Evolutionary conservation across 2,329 filamentous ascomycete species (phyloP).

Genomic region (Albophoma yamanashiensis): DNA sequence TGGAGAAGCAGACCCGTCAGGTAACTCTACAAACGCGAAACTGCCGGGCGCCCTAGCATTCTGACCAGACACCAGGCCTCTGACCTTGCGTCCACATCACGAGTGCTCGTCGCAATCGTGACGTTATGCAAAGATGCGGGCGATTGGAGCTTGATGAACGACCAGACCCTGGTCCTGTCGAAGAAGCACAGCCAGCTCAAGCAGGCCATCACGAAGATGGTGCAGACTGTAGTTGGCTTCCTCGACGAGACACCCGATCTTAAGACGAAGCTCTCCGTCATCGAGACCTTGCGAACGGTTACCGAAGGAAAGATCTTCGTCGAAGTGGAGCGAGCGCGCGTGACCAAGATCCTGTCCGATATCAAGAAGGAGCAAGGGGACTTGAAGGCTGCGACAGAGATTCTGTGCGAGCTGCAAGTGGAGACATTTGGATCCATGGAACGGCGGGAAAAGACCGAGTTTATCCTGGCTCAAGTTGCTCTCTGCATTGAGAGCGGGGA

Average conservation of each 20-base stretch:
- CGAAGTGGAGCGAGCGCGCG: conserved; percentile 91
- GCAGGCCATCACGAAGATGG: conserved; percentile 98
- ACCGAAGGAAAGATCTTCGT: conserved; percentile 99
- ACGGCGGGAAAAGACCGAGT: conserved; percentile 94
- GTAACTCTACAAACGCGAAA: conserved; percentile 31
- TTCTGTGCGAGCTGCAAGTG: conserved; percentile 93
- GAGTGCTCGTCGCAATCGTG: conserved; percentile 77
- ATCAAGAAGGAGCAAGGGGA: conserved; percentile 97
- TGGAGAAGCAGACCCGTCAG: conserved; percentile 98
- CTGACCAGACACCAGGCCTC: conserved; percentile 54
- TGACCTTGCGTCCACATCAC: conserved; percentile 89
- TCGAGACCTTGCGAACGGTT: conserved; percentile 89
- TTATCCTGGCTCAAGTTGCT: conserved; percentile 89
- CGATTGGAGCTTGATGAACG: conserved; percentile 92
- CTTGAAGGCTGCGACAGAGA: conserved; percentile 79
- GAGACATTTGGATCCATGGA: conserved; percentile 99
- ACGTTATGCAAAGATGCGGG: conserved; percentile 87
- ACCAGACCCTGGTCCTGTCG: conserved; percentile 88
- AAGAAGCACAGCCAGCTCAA: conserved; percentile 99
- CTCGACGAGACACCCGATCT: conserved; percentile 74
- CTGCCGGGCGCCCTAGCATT: conserved; percentile 7
- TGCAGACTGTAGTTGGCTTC: conserved; percentile 90
- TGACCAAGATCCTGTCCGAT: conserved; percentile 89
- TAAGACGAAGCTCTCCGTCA: conserved; percentile 84
- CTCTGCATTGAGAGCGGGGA: conserved; percentile 93